A percentile compares a stretch with the other conserved stretches of the same genome.
These are phyloP conservation scores for Vigna reflexopilosa DNA, from an alignment of 306 rosid genomes.

Conservation along the genomic window DNA sequence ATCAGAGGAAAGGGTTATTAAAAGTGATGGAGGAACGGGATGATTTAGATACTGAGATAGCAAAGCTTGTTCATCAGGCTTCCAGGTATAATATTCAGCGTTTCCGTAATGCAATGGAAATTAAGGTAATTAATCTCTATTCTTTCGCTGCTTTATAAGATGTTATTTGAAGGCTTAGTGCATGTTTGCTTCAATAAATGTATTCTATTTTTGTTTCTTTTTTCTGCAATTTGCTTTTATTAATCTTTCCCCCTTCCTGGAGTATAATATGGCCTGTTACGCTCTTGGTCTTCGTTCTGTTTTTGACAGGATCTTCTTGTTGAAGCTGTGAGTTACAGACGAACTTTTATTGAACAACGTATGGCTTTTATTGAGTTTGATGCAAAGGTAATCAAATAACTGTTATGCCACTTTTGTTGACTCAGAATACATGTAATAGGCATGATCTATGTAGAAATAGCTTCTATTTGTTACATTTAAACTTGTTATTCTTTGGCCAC, in stretches of 20 bases:
- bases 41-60: constrained; percentile 65
- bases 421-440: constrained; percentile 1
- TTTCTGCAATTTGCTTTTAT: neutral
- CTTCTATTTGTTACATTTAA: constrained; percentile 6
- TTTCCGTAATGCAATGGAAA: constrained; percentile 61
- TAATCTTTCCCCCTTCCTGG: neutral
- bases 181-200: neutral
- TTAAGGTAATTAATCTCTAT: constrained; percentile 64
- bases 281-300: constrained; percentile 25
- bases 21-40: constrained; percentile 60
- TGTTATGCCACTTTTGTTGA: constrained; percentile 23
- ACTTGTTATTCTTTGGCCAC: neutral
- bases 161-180: constrained; percentile 30
- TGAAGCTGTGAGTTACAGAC: constrained; percentile 63
- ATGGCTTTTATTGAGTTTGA: constrained; percentile 78
- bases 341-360: constrained; percentile 59
- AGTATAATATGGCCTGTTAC: constrained; percentile 19
- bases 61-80: constrained; percentile 73
- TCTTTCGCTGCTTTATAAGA: constrained; percentile 29
- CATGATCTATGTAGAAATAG: constrained; percentile 11
- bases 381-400: constrained; percentile 68
- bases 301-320: constrained; percentile 70
- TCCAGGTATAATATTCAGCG: constrained; percentile 60
- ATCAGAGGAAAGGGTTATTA: constrained; percentile 64
- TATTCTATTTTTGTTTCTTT: neutral